Conservation (phyloP, 2,329 filamentous ascomycete genomes). For the Nigrograna mackinnonii region DNA sequence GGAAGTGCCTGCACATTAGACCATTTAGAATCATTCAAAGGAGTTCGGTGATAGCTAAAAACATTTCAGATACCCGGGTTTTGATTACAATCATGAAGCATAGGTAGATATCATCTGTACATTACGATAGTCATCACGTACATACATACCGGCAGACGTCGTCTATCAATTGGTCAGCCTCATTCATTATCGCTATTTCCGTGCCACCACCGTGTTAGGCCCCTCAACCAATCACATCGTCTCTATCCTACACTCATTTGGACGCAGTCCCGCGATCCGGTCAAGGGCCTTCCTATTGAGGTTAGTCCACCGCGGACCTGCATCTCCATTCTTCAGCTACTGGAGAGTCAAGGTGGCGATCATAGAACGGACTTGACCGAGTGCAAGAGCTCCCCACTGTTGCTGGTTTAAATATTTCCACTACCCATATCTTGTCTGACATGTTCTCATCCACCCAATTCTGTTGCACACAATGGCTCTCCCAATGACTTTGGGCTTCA, state of each 20-base stretch:
- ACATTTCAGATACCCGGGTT: conserved; percentile 29
- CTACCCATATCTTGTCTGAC: too few species aligned
- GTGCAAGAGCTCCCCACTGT: too few species aligned
- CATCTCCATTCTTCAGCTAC: conserved; percentile 14
- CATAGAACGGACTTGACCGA: conserved; percentile 34
- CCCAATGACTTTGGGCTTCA: conserved; percentile 14
- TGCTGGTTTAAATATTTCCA: too few species aligned
- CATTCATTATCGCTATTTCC: conserved; percentile 11
- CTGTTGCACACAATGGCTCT: conserved; percentile 27
- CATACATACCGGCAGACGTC: too few species aligned
- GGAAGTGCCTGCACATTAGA: conserved; percentile 16
- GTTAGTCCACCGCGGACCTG: conserved; percentile 25
- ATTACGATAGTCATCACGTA: too few species aligned
- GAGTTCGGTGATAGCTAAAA: conserved; percentile 24
- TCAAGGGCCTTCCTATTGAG: conserved; percentile 26
- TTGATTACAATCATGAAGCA: too few species aligned
- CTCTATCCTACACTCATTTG: conserved; percentile 2
- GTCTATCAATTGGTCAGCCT: conserved; percentile 5
- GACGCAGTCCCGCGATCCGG: conserved; percentile 6
- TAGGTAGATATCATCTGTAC: too few species aligned
- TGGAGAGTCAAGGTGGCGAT: conserved; percentile 15
- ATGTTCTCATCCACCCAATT: too few species aligned
- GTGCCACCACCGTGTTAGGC: not conserved
- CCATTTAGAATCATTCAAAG: conserved; percentile 1
- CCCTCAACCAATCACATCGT: conserved; percentile 4